These are phyloP conservation scores for Metschnikowia similis DNA, from an alignment of 805 yeast genomes.

Conservation along the genomic window DNA sequence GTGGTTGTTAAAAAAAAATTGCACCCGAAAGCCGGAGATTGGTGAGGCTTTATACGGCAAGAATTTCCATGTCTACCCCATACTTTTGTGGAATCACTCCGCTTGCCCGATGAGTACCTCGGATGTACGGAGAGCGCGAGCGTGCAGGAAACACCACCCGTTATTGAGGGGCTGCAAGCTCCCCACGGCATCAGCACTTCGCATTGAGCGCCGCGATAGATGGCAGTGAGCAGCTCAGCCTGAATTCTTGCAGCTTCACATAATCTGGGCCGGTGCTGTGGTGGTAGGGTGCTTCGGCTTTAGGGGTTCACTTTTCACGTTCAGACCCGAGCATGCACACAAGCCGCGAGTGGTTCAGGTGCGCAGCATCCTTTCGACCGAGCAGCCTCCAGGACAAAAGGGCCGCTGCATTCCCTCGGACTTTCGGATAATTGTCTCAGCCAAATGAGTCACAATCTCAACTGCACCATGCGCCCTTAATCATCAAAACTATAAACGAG, in stretches of 20 bases:
- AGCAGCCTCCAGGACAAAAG: background rate
- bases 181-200: too few species aligned
- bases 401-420: conserved; percentile 1
- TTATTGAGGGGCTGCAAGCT: background rate
- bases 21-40: background rate
- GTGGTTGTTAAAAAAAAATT: background rate
- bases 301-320: conserved; percentile 1
- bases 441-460: background rate
- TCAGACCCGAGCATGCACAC: background rate
- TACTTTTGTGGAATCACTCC: conserved; percentile 7
- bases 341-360: background rate
- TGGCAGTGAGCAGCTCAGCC: too few species aligned
- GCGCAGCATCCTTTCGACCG: conserved; percentile 8
- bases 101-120: conserved; percentile 9
- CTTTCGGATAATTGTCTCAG: conserved; percentile 1
- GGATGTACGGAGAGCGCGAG: conserved; percentile 10
- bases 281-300: background rate
- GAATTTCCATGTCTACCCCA: conserved; percentile 10
- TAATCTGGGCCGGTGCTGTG: background rate
- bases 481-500: too few species aligned
- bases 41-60: conserved; percentile 8
- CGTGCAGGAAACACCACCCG: conserved; percentile 6
- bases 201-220: too few species aligned
- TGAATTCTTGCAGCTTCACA: too few species aligned
- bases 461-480: background rate